Evolutionary conservation across 2,329 filamentous ascomycete species (phyloP).

Genomic region (Neocatenulostroma microsporum): DNA sequence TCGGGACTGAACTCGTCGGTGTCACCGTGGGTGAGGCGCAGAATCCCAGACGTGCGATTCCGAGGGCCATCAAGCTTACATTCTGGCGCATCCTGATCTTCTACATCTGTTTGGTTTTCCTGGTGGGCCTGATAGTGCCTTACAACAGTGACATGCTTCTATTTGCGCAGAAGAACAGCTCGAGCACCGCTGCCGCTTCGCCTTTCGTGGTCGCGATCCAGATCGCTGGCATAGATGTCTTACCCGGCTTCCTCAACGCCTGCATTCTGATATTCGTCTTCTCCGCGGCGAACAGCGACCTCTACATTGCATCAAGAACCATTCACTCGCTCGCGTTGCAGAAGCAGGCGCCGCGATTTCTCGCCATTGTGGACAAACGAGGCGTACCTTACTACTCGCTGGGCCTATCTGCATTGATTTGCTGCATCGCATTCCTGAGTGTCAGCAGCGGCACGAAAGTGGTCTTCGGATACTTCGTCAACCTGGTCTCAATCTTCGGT

Average conservation of each 20-base stretch:
- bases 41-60: conserved; percentile 69
- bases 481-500: conserved; percentile 34
- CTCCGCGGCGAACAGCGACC: conserved; percentile 67
- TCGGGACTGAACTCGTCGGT: conserved; percentile 69
- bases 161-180: conserved; percentile 46
- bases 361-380: conserved; percentile 61
- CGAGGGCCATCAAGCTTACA: conserved; percentile 68
- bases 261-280: conserved; percentile 71
- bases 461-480: conserved; percentile 44
- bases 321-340: conserved; percentile 66
- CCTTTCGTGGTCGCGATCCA: conserved; percentile 69
- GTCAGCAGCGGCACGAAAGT: conserved; percentile 33
- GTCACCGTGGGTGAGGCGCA: conserved; percentile 66
- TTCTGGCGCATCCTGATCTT: conserved; percentile 78
- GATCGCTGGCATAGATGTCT: conserved; percentile 52
- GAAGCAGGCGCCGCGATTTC: conserved; percentile 62
- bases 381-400: conserved; percentile 65
- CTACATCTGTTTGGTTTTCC: conserved; percentile 65
- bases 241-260: conserved; percentile 64
- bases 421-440: conserved; percentile 48
- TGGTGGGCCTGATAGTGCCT: conserved; percentile 69
- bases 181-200: conserved; percentile 47
- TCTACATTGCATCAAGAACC: conserved; percentile 54
- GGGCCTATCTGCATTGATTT: conserved; percentile 52
- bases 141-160: conserved; percentile 56